Evolutionary conservation across 148 eudicot genomes (phyloP).

Genomic region (Chenopodium formosanum): DNA sequence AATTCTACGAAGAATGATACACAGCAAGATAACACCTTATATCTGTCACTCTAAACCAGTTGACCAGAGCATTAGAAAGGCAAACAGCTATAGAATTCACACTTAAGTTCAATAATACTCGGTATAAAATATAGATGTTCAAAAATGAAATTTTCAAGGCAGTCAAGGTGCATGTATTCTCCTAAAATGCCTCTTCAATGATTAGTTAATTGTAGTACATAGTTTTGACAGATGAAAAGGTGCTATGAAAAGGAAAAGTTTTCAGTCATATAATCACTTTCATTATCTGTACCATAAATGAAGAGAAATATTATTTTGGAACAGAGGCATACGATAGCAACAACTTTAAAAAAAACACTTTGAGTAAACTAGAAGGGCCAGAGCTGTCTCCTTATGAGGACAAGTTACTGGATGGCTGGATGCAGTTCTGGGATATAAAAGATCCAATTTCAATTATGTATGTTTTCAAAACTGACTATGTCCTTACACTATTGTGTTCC

Average conservation of each 20-base stretch:
- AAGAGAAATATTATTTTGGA: not conserved
- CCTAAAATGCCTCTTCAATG: not conserved
- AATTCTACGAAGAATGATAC: not conserved
- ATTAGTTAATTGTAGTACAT: too few relatives aligned
- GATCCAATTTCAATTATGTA: not conserved
- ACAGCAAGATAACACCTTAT: not conserved
- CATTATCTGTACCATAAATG: not conserved
- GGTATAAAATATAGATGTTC: not conserved
- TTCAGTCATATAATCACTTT: not conserved
- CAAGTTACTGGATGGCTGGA: not conserved
- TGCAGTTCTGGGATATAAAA: not conserved
- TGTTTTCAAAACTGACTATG: not conserved
- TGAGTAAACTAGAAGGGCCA: not conserved
- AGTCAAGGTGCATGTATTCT: not conserved
- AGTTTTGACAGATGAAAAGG: too few relatives aligned
- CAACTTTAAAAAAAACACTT: not conserved
- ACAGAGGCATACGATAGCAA: not conserved
- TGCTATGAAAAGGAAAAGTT: not conserved
- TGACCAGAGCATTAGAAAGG: not conserved
- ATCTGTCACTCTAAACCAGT: not conserved
- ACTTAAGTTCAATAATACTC: too few relatives aligned
- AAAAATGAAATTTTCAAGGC: not conserved
- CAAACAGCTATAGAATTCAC: not conserved
- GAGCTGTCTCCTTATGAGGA: not conserved
- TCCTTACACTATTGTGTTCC: not conserved